phyloP scores from a whole-genome alignment of 2,329 filamentous ascomycete genomes.

The Huntiella moniliformis region DNA sequence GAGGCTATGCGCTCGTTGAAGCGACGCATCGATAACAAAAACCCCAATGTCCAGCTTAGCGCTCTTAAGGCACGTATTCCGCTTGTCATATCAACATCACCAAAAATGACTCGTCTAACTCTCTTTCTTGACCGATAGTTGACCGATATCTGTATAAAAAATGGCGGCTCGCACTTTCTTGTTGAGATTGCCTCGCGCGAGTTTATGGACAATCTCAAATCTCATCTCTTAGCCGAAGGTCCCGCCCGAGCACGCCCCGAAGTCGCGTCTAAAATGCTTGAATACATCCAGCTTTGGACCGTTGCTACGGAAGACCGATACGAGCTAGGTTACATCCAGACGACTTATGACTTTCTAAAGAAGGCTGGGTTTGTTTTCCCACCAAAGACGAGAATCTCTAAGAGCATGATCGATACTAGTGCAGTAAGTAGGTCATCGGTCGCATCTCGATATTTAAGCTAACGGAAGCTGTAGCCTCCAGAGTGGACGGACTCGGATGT shows the following conservation, averaged over 20 bases:
- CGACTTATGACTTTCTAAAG: slow-evolving; percentile 69
- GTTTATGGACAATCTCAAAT: slow-evolving; percentile 94
- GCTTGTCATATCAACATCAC: not conserved
- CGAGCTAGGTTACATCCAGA: slow-evolving; percentile 69
- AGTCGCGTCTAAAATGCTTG: slow-evolving; percentile 77
- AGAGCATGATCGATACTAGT: slow-evolving; percentile 93
- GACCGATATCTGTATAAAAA: slow-evolving; percentile 96
- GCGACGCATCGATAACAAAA: slow-evolving; percentile 86
- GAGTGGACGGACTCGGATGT: slow-evolving; percentile 98
- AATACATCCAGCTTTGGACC: slow-evolving; percentile 87
- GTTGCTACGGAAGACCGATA: slow-evolving; percentile 69
- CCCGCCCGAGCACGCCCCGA: slow-evolving; percentile 59
- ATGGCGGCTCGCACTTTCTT: slow-evolving; percentile 88
- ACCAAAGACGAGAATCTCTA: slow-evolving; percentile 68
- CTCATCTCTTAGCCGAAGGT: slow-evolving; percentile 66
- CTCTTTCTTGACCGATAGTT: slow-evolving; percentile 34
- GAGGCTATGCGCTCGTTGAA: slow-evolving; percentile 97
- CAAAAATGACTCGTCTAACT: not conserved
- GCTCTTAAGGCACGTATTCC: slow-evolving; percentile 55
- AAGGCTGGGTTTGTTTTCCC: slow-evolving; percentile 66
- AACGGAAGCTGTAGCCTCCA: slow-evolving; percentile 43
- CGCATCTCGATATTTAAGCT: not conserved
- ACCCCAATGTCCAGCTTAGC: slow-evolving; percentile 89
- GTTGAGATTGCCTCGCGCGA: slow-evolving; percentile 88
- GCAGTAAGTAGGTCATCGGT: slow-evolving; percentile 45